These are phyloP conservation scores for Fusarium metavorans DNA, from an alignment of 2,329 filamentous ascomycete species.

Conservation along the genomic window DNA sequence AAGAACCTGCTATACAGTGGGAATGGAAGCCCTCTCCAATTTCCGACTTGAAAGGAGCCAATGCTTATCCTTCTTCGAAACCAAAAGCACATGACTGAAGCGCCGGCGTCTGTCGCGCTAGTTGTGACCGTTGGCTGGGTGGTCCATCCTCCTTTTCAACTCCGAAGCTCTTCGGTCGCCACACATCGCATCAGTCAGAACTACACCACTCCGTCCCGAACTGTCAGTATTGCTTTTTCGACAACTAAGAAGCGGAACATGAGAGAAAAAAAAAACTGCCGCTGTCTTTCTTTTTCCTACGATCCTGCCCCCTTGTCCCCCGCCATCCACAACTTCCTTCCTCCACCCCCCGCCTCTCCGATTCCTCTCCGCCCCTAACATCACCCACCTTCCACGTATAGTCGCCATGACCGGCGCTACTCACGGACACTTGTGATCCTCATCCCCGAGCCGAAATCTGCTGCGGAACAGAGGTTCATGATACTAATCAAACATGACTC, in stretches of 20 bases:
- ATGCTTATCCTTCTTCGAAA: not conserved
- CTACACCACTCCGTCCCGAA: not conserved
- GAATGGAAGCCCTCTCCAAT: not conserved
- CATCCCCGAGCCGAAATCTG: slow-evolving; percentile 9
- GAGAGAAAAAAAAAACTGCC: not conserved
- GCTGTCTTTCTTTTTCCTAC: not conserved
- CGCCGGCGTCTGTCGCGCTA: slow-evolving; percentile 38
- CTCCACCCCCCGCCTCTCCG: not conserved
- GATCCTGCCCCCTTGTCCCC: not conserved
- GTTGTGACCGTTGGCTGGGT: not conserved
- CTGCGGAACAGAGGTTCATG: not conserved
- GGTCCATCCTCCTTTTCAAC: not conserved
- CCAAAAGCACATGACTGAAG: slow-evolving; percentile 26
- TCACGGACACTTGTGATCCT: not conserved
- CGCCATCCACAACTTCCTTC: not conserved
- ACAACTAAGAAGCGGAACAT: not conserved
- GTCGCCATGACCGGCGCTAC: slow-evolving; percentile 7
- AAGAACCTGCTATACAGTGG: not conserved
- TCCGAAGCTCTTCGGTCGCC: not conserved
- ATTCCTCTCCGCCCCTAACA: not conserved
- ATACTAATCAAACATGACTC: slow-evolving; percentile 36
- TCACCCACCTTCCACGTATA: not conserved
- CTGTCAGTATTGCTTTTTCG: not conserved
- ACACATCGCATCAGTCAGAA: not conserved
- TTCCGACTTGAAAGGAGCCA: not conserved